Evolutionary conservation across 768 basidiomycete genomes (phyloP).

Genomic region (Punctularia strigosozonata): DNA sequence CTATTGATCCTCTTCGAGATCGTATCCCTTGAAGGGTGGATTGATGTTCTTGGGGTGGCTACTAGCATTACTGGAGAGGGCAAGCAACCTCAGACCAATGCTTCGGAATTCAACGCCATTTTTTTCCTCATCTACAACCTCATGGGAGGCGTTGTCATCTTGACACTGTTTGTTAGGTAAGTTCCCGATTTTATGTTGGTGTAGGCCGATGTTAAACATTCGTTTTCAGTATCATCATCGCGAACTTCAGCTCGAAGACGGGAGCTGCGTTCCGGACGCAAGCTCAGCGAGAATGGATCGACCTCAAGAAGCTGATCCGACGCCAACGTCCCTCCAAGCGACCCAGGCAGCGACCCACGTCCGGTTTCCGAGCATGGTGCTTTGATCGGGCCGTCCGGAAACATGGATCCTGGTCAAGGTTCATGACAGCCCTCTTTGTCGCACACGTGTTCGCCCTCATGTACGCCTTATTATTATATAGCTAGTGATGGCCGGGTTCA

Average conservation of each 20-base stretch:
- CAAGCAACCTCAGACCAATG: conserved; percentile 60
- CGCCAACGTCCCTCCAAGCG: conserved; percentile 80
- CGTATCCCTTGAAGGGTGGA: conserved; percentile 93
- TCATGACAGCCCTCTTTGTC: conserved; percentile 69
- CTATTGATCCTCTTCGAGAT: conserved; percentile 93
- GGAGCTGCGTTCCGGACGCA: conserved; percentile 80
- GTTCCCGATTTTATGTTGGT: conserved; percentile 9
- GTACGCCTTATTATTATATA: conserved; percentile 28
- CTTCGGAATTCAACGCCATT: conserved; percentile 71
- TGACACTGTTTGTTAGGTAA: conserved; percentile 86
- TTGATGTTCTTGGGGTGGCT: conserved; percentile 79
- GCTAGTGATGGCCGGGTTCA: no score
- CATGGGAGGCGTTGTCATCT: conserved; percentile 79
- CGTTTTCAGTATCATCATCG: conserved; percentile 76
- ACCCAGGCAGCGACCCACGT: conserved; percentile 49
- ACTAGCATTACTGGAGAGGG: conserved; percentile 65
- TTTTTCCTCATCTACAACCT: conserved; percentile 91
- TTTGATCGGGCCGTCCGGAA: conserved; percentile 85
- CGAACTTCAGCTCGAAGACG: conserved; percentile 80
- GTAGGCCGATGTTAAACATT: conserved; percentile 7
- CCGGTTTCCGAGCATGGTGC: conserved; percentile 66
- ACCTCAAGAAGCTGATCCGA: conserved; percentile 78
- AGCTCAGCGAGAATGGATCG: conserved; percentile 89
- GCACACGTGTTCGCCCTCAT: conserved; percentile 76
- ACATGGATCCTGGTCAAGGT: conserved; percentile 85